Evolutionary conservation across 106 monocot species (phyloP).

Genomic region (Acorus gramineus): DNA sequence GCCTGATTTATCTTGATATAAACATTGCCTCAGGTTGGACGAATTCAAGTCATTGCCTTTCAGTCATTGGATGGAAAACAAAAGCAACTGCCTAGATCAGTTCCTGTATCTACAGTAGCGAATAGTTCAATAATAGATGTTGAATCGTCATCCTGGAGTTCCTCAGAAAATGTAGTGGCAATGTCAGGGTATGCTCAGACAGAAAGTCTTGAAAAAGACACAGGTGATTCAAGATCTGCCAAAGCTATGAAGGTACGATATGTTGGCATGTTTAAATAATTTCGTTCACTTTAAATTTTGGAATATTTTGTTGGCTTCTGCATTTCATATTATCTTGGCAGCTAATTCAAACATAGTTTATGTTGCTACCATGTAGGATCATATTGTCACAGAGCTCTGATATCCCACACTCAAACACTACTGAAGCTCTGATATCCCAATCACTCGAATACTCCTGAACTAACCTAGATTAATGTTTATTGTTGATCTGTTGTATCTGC

Average conservation of each 20-base stretch:
- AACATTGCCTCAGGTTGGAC: slow-evolving; percentile 48
- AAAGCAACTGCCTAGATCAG: not conserved
- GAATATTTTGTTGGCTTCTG: not conserved
- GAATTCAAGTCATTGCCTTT: slow-evolving; percentile 94
- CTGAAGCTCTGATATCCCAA: no score
- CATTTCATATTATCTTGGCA: no score
- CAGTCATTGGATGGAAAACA: slow-evolving; percentile 72
- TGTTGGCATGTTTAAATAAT: not conserved
- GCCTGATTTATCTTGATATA: not conserved
- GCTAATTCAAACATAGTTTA: no score
- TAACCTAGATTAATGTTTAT: no score
- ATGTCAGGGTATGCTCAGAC: slow-evolving; percentile 25
- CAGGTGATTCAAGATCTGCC: slow-evolving; percentile 48
- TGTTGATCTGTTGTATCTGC: no score
- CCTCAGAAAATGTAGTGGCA: slow-evolving; percentile 38
- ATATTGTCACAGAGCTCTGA: no score
- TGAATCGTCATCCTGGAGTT: slow-evolving; percentile 54
- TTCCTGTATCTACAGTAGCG: slow-evolving; percentile 8
- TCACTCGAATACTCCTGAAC: no score
- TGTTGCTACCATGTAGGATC: no score
- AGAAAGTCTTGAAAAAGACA: slow-evolving; percentile 57
- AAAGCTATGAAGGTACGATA: slow-evolving; percentile 45
- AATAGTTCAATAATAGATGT: slow-evolving; percentile 37
- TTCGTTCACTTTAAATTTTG: not conserved
- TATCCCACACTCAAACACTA: no score